Evolutionary conservation across 2,329 filamentous ascomycete genomes (phyloP).

Genomic region (Monilinia laxa): DNA sequence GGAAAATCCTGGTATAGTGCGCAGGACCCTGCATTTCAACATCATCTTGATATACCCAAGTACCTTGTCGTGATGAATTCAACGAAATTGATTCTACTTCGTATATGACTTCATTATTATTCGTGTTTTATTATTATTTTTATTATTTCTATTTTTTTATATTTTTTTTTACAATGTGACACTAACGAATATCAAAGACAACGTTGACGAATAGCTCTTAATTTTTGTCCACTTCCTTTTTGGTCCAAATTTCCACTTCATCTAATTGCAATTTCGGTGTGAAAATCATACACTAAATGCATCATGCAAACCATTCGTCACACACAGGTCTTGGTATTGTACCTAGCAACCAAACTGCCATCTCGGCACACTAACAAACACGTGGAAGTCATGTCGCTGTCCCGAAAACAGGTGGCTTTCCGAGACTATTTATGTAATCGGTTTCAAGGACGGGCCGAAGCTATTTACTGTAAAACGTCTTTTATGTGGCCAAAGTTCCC

Average conservation of each 20-base stretch:
- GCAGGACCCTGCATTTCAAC: constrained; percentile 7
- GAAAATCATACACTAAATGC: not conserved
- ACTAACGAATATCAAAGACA: too few species aligned
- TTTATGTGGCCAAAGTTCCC: not conserved
- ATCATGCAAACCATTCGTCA: not conserved
- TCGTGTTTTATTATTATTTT: too few species aligned
- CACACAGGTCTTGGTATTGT: not conserved
- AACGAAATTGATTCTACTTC: too few species aligned
- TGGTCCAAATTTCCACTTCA: not conserved
- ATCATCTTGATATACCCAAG: too few species aligned
- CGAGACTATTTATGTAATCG: constrained; percentile 17
- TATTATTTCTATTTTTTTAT: too few species aligned
- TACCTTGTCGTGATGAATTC: too few species aligned
- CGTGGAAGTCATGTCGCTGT: not conserved
- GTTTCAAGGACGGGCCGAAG: not conserved
- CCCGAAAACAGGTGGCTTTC: not conserved
- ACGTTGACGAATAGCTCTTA: too few species aligned
- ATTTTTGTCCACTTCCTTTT: too few species aligned
- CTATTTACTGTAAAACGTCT: not conserved
- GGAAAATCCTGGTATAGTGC: constrained; percentile 12
- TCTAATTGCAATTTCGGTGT: not conserved
- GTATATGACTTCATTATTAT: too few species aligned
- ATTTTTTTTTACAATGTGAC: too few species aligned
- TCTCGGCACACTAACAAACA: not conserved
- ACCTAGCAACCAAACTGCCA: not conserved